Evolutionary conservation across 768 basidiomycete genomes (phyloP), one percentile per base, ranked within the genome.

Genomic region (Tylopilus balloui): DNA sequence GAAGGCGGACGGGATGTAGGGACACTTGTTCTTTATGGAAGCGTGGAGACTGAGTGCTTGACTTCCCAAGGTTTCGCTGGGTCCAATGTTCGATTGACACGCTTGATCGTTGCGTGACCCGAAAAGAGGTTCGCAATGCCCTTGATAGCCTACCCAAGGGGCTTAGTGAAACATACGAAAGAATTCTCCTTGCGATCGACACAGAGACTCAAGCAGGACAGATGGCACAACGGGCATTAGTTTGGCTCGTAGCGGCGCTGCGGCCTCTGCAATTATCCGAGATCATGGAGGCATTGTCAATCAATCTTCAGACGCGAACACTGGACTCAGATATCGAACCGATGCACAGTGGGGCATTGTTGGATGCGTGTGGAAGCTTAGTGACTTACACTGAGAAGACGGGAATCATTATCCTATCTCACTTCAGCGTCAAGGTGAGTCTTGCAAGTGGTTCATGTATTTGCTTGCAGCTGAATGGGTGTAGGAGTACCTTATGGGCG

Each of bases 291-390:
- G 48, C 13, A 4, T 17, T 50, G 15, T 50, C 48, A 6, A 31
- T 45, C 35, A 31, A 50, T 15, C 42, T 50, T 29, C 11, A 15
- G n/a, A 31, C 42, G 17, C 35, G 35, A 24, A 37, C 21, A 15
- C 28, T 50, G n/a, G 48, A 50, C 37, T 15, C 2, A 1, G 41
- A 43, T 7, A 20, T 38, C 5, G 23, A 41, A 15, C 51, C 51
- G 10, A 51, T 52, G 51, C 51, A 52, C 9, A 31, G 4, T 14
- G 41, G 49, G 9, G 40, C 40, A 0, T 32, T 51, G 28, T n/a
- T 52, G 35, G 47, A 51, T 32, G 48, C 51, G 1, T 52, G 51
- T 17, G 40, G 51, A n/a, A 52, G 48, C 19, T 19, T 52, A 3
- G 40, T 52, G 15, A 51, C 51, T 3, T 52, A 50, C 12, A 36